Evolutionary conservation across 192 early-diverging fungal genomes (phyloP), one percentile per base, ranked within the genome.

Genomic region (Podila epicladia): DNA sequence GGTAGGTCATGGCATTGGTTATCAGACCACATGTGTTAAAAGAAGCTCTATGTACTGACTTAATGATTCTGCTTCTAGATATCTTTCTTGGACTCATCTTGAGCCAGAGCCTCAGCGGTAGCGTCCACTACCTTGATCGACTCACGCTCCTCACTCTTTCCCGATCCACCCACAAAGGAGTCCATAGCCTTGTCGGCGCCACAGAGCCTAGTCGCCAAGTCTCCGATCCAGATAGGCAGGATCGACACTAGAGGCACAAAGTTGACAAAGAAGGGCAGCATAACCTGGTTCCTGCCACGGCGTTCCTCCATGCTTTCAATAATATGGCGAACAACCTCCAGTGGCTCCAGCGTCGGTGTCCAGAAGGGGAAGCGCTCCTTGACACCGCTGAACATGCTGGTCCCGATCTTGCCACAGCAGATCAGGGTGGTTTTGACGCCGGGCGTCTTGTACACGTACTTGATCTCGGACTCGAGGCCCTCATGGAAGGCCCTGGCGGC

Each of bases 401-500:
- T 94, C 62, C 87, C 79, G 41, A 94, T 86, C 22, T 91, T 82
- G 12, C 93, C 95, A 2, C 93, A 92, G 69, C 87, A 91, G 13
- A 95, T 88, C 51, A 91, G 82, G 1, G 90, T 90, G n/a, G 92
- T 87, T 38, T 90, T 86, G 64, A 97, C 84, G 70, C 92, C 85
- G 11, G 86, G 88, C 4, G 79, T 82, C 24, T 82, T 85, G 75
- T 91, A 94, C 69, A 90, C 84, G 55, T 82, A 74, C 22, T 74
- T 72, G 24, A 94, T 85, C 75, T 97, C 95, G 71, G 92, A 91
- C 55, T 92, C 91, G 29, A 97, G 83, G 8, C 89, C 72, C 72
- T 97, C 95, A 57, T 89, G 89, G 57, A 94, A 92, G 9, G 89
- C 84, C 61, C 86, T 87, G 15, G 94, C 85, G 32, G 90, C 95